These are phyloP conservation scores for Gleditsia sinensis DNA, from an alignment of 306 rosid species.

Conservation along the genomic window DNA sequence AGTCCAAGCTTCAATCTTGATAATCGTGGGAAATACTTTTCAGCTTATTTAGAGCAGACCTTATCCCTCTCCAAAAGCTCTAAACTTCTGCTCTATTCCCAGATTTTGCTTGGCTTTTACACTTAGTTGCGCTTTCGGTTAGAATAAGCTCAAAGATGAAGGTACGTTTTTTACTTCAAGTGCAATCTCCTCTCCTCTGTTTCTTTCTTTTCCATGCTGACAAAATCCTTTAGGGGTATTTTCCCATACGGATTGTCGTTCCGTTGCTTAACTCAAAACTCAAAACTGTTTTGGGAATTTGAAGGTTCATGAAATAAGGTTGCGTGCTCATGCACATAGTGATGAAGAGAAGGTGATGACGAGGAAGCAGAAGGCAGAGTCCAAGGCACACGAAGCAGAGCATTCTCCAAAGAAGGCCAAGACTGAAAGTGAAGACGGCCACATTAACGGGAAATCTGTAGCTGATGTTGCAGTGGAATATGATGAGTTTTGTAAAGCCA, in stretches of 20 bases:
- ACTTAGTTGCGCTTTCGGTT: conserved; percentile 13
- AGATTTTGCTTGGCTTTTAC: neutral
- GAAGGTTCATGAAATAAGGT: conserved; percentile 77
- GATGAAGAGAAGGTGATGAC: conserved; percentile 78
- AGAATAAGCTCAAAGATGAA: conserved; percentile 51
- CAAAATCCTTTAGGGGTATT: neutral
- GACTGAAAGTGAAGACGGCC: conserved; percentile 44
- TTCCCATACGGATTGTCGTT: neutral
- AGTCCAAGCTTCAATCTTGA: conserved; percentile 20
- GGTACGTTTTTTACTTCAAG: conserved; percentile 38
- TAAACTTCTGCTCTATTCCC: conserved; percentile 21
- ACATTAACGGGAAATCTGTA: conserved; percentile 47
- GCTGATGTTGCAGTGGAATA: conserved; percentile 44
- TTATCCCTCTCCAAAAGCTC: conserved; percentile 9
- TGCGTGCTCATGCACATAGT: conserved; percentile 56
- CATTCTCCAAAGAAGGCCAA: conserved; percentile 66
- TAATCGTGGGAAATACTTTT: conserved; percentile 20
- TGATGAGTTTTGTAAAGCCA: conserved; percentile 55
- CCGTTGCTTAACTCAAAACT: neutral
- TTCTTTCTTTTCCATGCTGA: neutral
- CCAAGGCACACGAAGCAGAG: conserved; percentile 60
- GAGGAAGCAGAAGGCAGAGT: conserved; percentile 86
- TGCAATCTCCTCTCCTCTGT: too few species aligned
- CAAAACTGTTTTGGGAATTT: neutral
- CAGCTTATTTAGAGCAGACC: conserved; percentile 31